Conservation (phyloP, 2,329 filamentous ascomycete species). For the Aspergillus candidus region DNA sequence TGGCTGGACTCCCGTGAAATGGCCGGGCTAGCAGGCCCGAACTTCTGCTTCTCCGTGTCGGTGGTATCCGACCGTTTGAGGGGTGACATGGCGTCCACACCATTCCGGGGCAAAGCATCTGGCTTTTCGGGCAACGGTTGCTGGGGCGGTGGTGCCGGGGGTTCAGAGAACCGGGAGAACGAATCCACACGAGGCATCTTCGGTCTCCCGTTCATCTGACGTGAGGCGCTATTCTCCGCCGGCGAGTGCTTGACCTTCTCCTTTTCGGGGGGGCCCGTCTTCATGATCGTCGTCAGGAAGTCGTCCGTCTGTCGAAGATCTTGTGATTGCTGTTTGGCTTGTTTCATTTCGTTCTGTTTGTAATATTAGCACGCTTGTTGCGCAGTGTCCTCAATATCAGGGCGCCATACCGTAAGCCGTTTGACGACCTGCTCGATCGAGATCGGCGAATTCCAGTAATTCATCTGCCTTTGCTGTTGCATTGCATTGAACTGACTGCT, state of each 20-base stretch:
- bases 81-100: constrained; percentile 44
- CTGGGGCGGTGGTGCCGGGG: constrained; percentile 86
- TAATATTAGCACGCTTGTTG: constrained; percentile 18
- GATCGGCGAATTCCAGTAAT: constrained; percentile 81
- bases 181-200: constrained; percentile 59
- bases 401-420: constrained; percentile 60
- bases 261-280: constrained; percentile 57
- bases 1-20: constrained; percentile 59
- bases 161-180: constrained; percentile 83
- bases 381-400: constrained; percentile 4
- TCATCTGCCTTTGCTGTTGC: constrained; percentile 67
- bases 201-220: constrained; percentile 42
- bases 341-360: constrained; percentile 76
- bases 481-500: constrained; percentile 52
- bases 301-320: constrained; percentile 77
- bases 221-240: constrained; percentile 39
- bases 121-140: constrained; percentile 92
- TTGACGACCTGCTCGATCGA: constrained; percentile 95
- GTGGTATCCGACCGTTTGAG: constrained; percentile 70
- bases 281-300: constrained; percentile 70
- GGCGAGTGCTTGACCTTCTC: constrained; percentile 46
- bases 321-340: constrained; percentile 77
- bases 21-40: constrained; percentile 38
- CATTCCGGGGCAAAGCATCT: constrained; percentile 51
- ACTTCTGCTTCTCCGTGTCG: constrained; percentile 68